Conservation (phyloP, 441 rosid species). For the Erodium texanum region DNA sequence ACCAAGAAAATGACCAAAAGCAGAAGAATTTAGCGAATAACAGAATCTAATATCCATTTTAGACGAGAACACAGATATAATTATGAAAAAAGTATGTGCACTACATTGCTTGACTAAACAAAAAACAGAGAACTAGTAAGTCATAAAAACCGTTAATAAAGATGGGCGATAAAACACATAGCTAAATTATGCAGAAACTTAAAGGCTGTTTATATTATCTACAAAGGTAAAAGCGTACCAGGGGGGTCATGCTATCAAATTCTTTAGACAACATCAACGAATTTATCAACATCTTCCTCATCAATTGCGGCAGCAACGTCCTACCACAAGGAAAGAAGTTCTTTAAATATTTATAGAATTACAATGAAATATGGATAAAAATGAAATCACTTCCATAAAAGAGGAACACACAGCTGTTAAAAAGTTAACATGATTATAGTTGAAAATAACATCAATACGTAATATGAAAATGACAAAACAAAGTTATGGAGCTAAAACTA, state of each 20-base stretch:
- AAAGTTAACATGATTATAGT: background rate
- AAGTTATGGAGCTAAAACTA: background rate
- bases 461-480: background rate
- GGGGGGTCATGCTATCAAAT: slow-evolving; percentile 90
- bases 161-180: background rate
- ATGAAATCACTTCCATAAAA: background rate
- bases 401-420: background rate
- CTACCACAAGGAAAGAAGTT: slow-evolving; percentile 26
- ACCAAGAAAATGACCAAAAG: too few species aligned
- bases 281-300: slow-evolving; percentile 84
- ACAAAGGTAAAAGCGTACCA: slow-evolving; percentile 37
- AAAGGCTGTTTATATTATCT: background rate
- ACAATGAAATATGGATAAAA: background rate
- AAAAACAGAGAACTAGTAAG: too few species aligned
- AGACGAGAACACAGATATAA: too few species aligned
- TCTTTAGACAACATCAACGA: slow-evolving; percentile 84
- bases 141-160: too few species aligned
- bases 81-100: too few species aligned
- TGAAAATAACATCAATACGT: background rate
- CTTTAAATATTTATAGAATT: background rate
- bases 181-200: background rate
- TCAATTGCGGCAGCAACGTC: slow-evolving; percentile 75
- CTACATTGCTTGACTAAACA: too few species aligned
- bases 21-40: too few species aligned
- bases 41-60: too few species aligned